Percentiles rank a stretch among this genome's conserved stretches.
These are phyloP conservation scores for Protea cynaroides DNA, from an alignment of 164 flowering plant genomes.

Conservation along the genomic window DNA sequence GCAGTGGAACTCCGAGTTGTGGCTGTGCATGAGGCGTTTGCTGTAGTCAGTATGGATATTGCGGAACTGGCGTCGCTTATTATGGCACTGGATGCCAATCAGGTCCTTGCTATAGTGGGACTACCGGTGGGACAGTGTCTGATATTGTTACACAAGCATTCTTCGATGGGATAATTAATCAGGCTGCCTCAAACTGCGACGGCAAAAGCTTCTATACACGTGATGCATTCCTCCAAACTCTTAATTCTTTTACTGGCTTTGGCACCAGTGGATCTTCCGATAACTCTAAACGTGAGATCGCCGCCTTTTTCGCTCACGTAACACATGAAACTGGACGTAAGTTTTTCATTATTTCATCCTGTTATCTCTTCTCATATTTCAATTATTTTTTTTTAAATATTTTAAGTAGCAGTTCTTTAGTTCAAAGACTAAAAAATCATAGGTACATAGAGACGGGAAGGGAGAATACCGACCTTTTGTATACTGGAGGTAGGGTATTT, in stretches of 20 bases:
- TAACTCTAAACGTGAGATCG: neutral
- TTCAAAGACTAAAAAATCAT: too few relatives aligned
- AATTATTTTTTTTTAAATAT: too few relatives aligned
- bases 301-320: neutral
- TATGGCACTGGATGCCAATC: constrained; percentile 12
- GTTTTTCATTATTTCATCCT: neutral
- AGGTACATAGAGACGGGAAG: too few relatives aligned
- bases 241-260: neutral
- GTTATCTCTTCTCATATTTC: too few relatives aligned
- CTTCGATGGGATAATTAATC: neutral
- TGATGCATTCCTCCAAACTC: neutral
- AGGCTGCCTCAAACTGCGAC: neutral
- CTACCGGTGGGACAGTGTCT: neutral
- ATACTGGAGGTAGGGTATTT: too few relatives aligned
- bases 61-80: constrained; percentile 13
- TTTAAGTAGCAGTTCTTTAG: too few relatives aligned
- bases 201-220: neutral
- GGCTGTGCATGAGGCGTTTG: constrained; percentile 13
- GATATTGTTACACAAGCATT: neutral
- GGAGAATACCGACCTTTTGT: too few relatives aligned
- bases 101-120: neutral
- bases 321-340: constrained; percentile 2
- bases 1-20: constrained; percentile 13
- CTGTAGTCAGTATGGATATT: constrained; percentile 16
- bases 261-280: neutral